A percentile compares a stretch with the other conserved stretches of the same genome.
Evolutionary conservation across 768 basidiomycete genomes (phyloP).

Genomic region (Neoboletus magnificus): DNA sequence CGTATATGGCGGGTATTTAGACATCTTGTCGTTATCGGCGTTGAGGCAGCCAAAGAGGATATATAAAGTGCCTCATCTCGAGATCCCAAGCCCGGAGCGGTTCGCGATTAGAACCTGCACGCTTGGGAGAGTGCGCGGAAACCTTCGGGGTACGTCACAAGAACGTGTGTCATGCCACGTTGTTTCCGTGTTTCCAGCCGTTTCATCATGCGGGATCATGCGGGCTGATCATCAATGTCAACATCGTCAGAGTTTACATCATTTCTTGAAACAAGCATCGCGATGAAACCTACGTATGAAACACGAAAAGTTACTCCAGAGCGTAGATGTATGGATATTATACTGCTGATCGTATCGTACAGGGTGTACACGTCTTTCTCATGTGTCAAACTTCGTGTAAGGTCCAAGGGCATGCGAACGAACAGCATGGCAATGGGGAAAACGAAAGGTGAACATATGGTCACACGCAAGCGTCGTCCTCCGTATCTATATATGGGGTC

Average conservation of each 20-base stretch:
- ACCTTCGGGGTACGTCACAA: background rate
- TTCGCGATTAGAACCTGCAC: too few species aligned
- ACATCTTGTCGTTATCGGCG: background rate
- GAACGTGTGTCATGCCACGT: constrained; percentile 6
- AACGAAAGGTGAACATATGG: constrained; percentile 19
- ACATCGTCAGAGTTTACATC: constrained; percentile 10
- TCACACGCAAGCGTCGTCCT: constrained; percentile 17
- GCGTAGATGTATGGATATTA: constrained; percentile 21
- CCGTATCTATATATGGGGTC: constrained; percentile 19
- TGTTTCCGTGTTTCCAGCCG: background rate
- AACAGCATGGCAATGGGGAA: constrained; percentile 12
- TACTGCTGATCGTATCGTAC: constrained; percentile 26
- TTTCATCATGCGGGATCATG: constrained; percentile 2
- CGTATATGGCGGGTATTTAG: background rate
- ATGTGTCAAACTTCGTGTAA: constrained; percentile 9
- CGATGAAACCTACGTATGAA: background rate
- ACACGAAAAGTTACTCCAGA: constrained; percentile 4
- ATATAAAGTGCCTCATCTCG: background rate
- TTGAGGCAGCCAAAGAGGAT: background rate
- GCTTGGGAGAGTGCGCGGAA: background rate
- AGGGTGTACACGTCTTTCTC: constrained; percentile 23
- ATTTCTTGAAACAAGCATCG: background rate
- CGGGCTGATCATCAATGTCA: background rate
- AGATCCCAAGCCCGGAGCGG: background rate
- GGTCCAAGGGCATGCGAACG: constrained; percentile 20